Evolutionary conservation across 768 basidiomycete species (phyloP), one percentile per base, ranked within the genome.

Genomic region (Amanita fuliginea): DNA sequence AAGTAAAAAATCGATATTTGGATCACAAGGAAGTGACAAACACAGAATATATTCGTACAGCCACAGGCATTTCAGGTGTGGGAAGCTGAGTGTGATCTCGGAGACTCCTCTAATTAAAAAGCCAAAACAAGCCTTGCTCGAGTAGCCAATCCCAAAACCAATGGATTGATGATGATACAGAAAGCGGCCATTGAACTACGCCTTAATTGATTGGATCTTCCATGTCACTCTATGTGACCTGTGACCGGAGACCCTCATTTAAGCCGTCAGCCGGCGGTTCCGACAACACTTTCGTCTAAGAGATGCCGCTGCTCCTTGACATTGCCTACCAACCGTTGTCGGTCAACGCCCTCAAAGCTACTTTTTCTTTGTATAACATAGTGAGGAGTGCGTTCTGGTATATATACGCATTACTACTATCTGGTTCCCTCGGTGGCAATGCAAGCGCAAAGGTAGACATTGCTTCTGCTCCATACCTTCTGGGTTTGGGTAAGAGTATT

Each of bases 401-500:
- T 55, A 57, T 77, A 18, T 66, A 62, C 21, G 65, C 73, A 8
- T 72, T 77, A 51, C 60, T 73, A 54, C 64, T 67, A 33, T 63
- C 66, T 18, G 61, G 53, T 4, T 53, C 66, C 34, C 46, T 70
- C 28, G 41, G 21, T 10, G 14, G 10, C 30, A 57, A 64, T 46
- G 58, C 54, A 9, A 51, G 53, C 4, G 45, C 57, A 10, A 65
- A 62, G 2, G 49, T 67, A 10, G 66, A 68, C 53, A 53, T 55
- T 24, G 68, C 61, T 42, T 62, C 64, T 9, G 69, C 60, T 36
- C 71, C 73, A 58, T 80, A 81, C 61, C 64, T 81, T 24, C 60
- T 82, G 16, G 80, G 79, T 7, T 67, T 83, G 6, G 80, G 80
- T 77, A 62, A 65, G 73, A 60, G 7, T 18, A 48, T 50, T 11